Evolutionary conservation across 2,329 filamentous ascomycete species (phyloP), one percentile per base, ranked within the genome.

Genomic region (Trichophyton simii): DNA sequence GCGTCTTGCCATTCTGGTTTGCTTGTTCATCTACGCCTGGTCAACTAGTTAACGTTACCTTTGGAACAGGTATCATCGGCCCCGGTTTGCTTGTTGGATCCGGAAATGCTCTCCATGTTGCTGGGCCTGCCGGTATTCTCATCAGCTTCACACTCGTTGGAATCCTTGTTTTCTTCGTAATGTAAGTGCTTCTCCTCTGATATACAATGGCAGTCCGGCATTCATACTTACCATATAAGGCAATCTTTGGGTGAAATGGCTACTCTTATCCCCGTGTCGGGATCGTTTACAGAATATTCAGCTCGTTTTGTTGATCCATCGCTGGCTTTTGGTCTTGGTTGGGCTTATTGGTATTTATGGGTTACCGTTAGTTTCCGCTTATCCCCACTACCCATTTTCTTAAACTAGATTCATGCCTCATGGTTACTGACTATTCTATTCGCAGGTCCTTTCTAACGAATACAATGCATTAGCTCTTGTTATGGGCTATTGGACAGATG

Each of bases 91-190:
- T 91, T 2, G 84, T 90, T 60, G 87, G 87, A 15, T 81, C 85
- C 1, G 87, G 88, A 41, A 83, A 85, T 55, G 87, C 87, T 0
- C 75, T 91, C 25, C 78, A 81, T 11, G 82, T 79, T 48, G 87
- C 87, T 61, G 88, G 88, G 0, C 87, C 88, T 15, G 87, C 86
- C 0, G 84, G 86, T 0, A 73, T 89, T 57, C 71, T 91, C 41
- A 89, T 91, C 68, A 87, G 87, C 1, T 91, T 91, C 65, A 82
- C 80, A 8, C 75, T 89, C 31, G 86, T 89, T 65, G 87, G 85
- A 9, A 80, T 89, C 64, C 82, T 90, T 62, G 86, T 87, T 1
- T 82, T 74, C 64, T 74, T 73, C 60, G 71, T 73, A 48, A 75
- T 76, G 73, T 72, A 63, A 57, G 63, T 42, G 25, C 46, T 44